Base-by-base conservation (phyloP, 2,329 filamentous ascomycete species). In the Colletotrichum navitas region DNA sequence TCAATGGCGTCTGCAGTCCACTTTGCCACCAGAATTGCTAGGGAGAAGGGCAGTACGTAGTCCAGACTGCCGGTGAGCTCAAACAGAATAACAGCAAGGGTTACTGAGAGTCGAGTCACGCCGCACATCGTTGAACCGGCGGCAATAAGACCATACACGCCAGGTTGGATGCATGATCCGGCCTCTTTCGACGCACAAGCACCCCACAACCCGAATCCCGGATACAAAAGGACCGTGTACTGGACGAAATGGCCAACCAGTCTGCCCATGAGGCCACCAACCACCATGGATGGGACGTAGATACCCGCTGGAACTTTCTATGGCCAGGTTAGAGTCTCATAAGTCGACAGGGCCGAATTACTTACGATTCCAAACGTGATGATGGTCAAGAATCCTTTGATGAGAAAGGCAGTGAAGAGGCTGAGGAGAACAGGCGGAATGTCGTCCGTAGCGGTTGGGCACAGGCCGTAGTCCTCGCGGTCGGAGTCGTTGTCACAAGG, bases 101-200 rank as follows among this genome's bases (percentile, higher is more conserved):
- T 98, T 29, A 99, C 94, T 0, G 95, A 97, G 1, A 99, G 83
- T 61, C 96, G 89, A 1, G 96, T 99, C 2, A 98, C 96, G 61
- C 96, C 96, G 75, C 95, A 98, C 96, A 99, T 98, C 41, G 95
- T 98, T 1, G 96, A 94, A 21, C 96, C 96, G 54, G 96, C 96
- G 21, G 95, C 95, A 69, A 98, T 94, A 71, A 99, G 88, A 1
- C 94, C 96, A 79, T 99, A 99, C 0, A 98, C 94, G n/a, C 96
- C 96, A 0, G 96, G 96, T 59, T 97, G 95, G 59, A 99, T 94
- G 79, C 96, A 98, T 2, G 92, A 92, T 70, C 94, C 92, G 41
- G 93, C 90, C 49, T 90, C 89, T 63, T 88, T 86, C 8, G 89
- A 87, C 4, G 91, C 89, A 78, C 96, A 98, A 16, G 87, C 86